Percentiles rank a stretch among this genome's conserved stretches.
Conservation (phyloP, 2,329 filamentous ascomycete genomes). For the Mollisia scopiformis region DNA sequence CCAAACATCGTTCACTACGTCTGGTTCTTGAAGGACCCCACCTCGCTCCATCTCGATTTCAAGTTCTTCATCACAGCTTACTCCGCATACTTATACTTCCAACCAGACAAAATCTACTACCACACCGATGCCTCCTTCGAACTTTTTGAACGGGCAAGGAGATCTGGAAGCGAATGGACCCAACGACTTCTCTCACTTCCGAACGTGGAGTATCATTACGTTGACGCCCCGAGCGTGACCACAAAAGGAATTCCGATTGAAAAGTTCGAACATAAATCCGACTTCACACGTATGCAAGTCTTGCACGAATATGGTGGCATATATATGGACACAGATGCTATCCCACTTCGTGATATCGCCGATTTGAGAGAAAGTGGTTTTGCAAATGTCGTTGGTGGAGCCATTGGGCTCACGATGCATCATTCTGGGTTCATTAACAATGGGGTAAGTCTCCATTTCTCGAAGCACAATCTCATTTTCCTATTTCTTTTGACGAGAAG, state of each 20-base stretch:
- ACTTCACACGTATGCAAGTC: constrained; percentile 33
- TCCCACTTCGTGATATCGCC: constrained; percentile 29
- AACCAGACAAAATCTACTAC: constrained; percentile 31
- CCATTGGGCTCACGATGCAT: constrained; percentile 20
- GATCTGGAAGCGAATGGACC: constrained; percentile 28
- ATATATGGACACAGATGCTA: constrained; percentile 36
- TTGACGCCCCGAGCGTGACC: constrained; percentile 19
- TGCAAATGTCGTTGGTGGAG: constrained; percentile 32
- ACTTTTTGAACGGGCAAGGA: constrained; percentile 17
- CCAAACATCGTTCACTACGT: constrained; percentile 35
- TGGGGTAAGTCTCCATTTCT: no score
- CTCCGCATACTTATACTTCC: constrained; percentile 27
- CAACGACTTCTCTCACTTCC: constrained; percentile 27
- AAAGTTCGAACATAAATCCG: constrained; percentile 32
- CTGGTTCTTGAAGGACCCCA: constrained; percentile 25
- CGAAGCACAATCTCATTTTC: no score
- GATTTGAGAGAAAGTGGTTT: constrained; percentile 30
- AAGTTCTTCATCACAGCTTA: constrained; percentile 32
- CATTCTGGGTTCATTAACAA: constrained; percentile 20
- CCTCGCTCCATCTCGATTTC: constrained; percentile 27
- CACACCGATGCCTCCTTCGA: constrained; percentile 31
- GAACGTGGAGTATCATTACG: constrained; percentile 18
- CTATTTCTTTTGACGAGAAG: no score
- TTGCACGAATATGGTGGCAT: constrained; percentile 32
- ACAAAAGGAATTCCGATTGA: constrained; percentile 22